A percentile compares a stretch with the other conserved stretches of the same genome.
These are phyloP conservation scores for Perkinsus marinus DNA, from an alignment of 169 alveolate genomes.

Conservation along the genomic window DNA sequence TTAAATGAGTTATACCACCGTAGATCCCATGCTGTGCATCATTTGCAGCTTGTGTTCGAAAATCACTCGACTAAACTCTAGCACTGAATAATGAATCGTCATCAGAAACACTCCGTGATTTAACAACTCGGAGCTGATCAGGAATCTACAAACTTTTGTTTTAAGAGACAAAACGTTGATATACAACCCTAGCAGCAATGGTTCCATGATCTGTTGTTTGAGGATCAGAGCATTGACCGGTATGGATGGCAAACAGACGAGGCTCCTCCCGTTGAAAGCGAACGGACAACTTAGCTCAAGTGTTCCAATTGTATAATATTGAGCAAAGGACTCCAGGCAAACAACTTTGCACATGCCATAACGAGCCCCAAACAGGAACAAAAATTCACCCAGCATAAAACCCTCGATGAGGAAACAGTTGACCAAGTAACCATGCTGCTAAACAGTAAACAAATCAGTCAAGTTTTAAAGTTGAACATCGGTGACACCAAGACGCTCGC, in stretches of 20 bases:
- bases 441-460: neutral
- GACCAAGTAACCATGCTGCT: neutral
- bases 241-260: neutral
- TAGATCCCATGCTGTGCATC: too few relatives aligned
- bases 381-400: too few relatives aligned
- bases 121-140: too few relatives aligned
- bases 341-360: neutral
- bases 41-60: too few relatives aligned
- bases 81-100: too few relatives aligned
- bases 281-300: neutral
- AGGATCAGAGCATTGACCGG: neutral
- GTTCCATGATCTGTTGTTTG: neutral
- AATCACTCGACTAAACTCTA: too few relatives aligned
- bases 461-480: neutral
- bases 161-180: neutral
- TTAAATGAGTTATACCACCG: too few relatives aligned
- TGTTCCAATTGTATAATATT: neutral
- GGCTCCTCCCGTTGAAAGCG: neutral
- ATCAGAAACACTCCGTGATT: too few relatives aligned
- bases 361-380: neutral
- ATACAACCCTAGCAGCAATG: neutral
- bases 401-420: too few relatives aligned
- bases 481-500: neutral
- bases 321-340: neutral
- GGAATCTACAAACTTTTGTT: neutral